Conservation (phyloP, 306 rosid species). For the Cicer arietinum region DNA sequence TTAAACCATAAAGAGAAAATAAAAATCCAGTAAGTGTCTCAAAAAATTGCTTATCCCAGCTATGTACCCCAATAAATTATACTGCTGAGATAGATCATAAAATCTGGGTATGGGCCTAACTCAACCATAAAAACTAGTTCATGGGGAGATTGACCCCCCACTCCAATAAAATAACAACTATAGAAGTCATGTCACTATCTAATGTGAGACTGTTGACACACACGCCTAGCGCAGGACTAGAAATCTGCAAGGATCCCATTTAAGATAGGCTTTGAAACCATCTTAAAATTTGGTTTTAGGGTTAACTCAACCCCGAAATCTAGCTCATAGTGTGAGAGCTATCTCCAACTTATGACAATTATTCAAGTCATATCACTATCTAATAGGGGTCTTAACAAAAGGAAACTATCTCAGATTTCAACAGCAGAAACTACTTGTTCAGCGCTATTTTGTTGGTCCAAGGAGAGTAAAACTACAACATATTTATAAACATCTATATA, state of each 20-base stretch:
- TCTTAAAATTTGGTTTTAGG: neutral
- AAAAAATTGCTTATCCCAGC: neutral
- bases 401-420: neutral
- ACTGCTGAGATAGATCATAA: neutral
- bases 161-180: neutral
- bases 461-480: neutral
- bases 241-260: neutral
- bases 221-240: neutral
- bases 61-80: neutral
- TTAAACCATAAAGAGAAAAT: neutral
- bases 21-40: neutral
- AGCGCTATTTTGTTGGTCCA: neutral
- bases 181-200: neutral
- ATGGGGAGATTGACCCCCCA: neutral
- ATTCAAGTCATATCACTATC: neutral
- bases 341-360: constrained; percentile 4
- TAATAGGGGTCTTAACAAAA: neutral
- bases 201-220: too few relatives aligned
- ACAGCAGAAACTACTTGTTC: neutral
- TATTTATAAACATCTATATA: too few relatives aligned
- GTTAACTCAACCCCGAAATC: neutral
- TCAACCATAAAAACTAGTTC: neutral
- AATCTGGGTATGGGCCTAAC: neutral
- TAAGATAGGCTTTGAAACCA: neutral
- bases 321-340: neutral